Base-by-base conservation (phyloP, 176 grass and related monocot genomes). In the Olyra latifolia region DNA sequence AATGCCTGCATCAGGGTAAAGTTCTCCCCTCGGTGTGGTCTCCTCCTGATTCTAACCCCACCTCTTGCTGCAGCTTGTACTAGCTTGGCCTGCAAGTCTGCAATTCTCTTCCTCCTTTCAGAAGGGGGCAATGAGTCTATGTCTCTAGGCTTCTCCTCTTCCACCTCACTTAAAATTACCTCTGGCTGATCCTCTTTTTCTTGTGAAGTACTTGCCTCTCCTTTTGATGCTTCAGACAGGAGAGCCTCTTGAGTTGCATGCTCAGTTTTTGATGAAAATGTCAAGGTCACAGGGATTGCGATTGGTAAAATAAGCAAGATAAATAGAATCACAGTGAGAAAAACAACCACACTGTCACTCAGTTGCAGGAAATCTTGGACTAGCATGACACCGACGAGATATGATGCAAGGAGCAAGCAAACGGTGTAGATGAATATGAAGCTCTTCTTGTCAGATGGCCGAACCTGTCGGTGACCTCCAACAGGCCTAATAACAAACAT, bases 401-500 rank as follows among this genome's bases (percentile, higher is more conserved):
- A 97, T 25, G 94, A 93, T 53, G 94, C 94, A 4, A 97, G 84
- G 64, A 97, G 75, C 84, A 97, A 86, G 63, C 94, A 97, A 16
- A 97, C 61, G 9, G 80, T 86, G 76, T 97, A 94, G 53, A 97
- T 78, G 78, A 91, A 97, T 80, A 90, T 70, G 76, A 97, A 97
- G 53, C 90, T 97, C 40, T 88, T 88, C 66, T 91, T 86, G 84
- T 94, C 94, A 2, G 94, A 89, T 64, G 91, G 47, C 11, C 94
- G 86, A 49, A 88, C 89, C 87, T 97, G 94, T 39, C 79, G 54
- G 17, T 93, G 89, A 79, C 94, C 94, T 53, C 89, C 83, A 23
- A 97, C 94, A 12, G 91, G 94, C 65, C 91, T 89, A 77, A 97
- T 91, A 45, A 97, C 74, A 86, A 97, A 94, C 94, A 97, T 94